Evolutionary conservation across 73 alveolate genomes (phyloP).

Genomic region (Urostyla sp.): DNA sequence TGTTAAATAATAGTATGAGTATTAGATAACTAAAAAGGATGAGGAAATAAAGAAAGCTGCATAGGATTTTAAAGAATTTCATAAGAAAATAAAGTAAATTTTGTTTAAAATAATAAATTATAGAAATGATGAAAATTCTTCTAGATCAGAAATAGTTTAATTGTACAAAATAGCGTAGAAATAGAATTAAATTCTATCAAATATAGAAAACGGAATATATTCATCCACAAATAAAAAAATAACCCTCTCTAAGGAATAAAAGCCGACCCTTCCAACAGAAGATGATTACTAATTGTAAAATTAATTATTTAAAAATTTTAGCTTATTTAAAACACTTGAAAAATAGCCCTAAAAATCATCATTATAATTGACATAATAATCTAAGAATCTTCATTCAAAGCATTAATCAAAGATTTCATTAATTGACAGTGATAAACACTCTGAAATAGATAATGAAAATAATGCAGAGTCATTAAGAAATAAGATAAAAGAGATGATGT

Average conservation of each 20-base stretch:
- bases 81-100: constrained; percentile 31
- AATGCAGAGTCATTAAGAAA: constrained; percentile 28
- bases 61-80: constrained; percentile 13
- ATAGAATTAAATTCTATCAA: constrained; percentile 7
- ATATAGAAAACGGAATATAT: constrained; percentile 44
- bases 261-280: constrained; percentile 10
- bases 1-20: constrained; percentile 30
- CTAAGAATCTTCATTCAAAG: not conserved
- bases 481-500: not conserved
- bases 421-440: constrained; percentile 25
- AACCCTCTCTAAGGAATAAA: not conserved
- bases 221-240: constrained; percentile 41
- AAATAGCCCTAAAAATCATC: not conserved
- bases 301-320: not conserved
- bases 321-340: constrained; percentile 16
- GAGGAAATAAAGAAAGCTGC: constrained; percentile 42
- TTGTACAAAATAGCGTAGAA: constrained; percentile 20
- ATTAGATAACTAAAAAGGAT: constrained; percentile 20
- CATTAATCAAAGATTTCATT: not conserved
- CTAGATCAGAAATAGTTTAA: constrained; percentile 49
- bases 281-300: constrained; percentile 8
- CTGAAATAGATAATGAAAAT: not conserved
- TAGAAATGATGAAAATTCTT: constrained; percentile 22
- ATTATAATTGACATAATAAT: not conserved
- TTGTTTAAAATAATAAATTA: not conserved